Evolutionary conservation across 2,329 filamentous ascomycete genomes (phyloP).

Genomic region (Xylariaceae sp.): DNA sequence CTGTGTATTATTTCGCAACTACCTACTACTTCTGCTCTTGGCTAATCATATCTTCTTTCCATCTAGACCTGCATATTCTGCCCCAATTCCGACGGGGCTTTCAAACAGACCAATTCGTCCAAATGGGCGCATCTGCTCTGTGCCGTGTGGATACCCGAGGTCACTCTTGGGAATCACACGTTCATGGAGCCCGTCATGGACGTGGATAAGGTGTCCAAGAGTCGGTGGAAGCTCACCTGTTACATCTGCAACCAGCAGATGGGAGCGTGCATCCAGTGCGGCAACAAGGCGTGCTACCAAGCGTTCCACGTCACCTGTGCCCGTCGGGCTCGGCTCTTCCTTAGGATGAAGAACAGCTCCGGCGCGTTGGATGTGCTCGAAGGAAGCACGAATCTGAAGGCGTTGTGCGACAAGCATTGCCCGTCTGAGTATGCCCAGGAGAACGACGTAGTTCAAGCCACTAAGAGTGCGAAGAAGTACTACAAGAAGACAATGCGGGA

Average conservation of each 20-base stretch:
- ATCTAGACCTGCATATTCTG: conserved; percentile 89
- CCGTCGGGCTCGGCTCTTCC: conserved; percentile 74
- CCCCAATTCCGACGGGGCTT: conserved; percentile 93
- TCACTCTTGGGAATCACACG: conserved; percentile 88
- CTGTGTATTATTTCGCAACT: too few relatives aligned
- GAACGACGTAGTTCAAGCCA: conserved; percentile 74
- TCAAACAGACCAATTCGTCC: conserved; percentile 94
- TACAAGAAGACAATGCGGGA: conserved; percentile 88
- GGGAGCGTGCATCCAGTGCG: conserved; percentile 97
- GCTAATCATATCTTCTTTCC: background rate
- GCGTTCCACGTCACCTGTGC: conserved; percentile 98
- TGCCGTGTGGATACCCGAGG: conserved; percentile 97
- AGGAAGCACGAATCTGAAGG: conserved; percentile 80
- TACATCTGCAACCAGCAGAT: conserved; percentile 97
- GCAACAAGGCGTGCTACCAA: conserved; percentile 94
- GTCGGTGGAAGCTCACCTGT: conserved; percentile 86
- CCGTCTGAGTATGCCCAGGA: conserved; percentile 83
- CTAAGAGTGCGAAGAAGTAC: conserved; percentile 76
- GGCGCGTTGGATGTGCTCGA: conserved; percentile 70
- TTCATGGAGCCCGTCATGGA: conserved; percentile 99
- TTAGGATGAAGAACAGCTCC: conserved; percentile 94
- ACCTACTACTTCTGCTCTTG: conserved; percentile 9
- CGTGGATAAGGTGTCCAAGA: conserved; percentile 93
- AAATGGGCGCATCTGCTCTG: conserved; percentile 97
- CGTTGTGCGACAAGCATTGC: conserved; percentile 93